These are phyloP conservation scores for Jaltomata sinuosa DNA, from an alignment of 257 asterid genomes.

Conservation along the genomic window DNA sequence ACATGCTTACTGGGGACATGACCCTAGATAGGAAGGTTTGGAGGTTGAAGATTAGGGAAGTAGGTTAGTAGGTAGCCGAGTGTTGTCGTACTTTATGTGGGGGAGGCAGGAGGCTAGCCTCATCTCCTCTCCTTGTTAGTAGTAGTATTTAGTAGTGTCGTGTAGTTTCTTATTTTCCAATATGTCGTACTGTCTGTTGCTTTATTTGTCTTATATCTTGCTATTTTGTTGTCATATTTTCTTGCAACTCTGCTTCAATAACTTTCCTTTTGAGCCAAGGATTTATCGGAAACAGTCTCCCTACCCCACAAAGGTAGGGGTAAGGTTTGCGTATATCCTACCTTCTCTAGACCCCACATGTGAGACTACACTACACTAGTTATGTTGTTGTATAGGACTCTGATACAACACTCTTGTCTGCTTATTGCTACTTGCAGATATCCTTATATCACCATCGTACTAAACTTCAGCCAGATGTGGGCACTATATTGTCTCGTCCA, in stretches of 20 bases:
- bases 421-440: constrained; percentile 44
- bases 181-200: not conserved
- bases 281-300: not conserved
- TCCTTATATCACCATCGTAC: constrained; percentile 65
- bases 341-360: not conserved
- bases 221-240: not conserved
- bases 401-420: not conserved
- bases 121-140: not conserved
- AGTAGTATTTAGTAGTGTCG: not conserved
- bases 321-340: not conserved
- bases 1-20: not conserved
- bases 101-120: not conserved
- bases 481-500: constrained; percentile 84
- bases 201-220: not conserved
- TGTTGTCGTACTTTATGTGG: not conserved
- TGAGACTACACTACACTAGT: not conserved
- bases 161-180: not conserved
- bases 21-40: not conserved
- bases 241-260: not conserved
- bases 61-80: not conserved
- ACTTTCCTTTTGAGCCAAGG: not conserved
- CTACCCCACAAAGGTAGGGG: not conserved
- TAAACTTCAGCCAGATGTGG: constrained; percentile 98
- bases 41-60: not conserved
- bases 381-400: not conserved